Evolutionary conservation across 129 eudicot genomes (phyloP), one percentile per base, ranked within the genome.

Genomic region (Flaveria bidentis): DNA sequence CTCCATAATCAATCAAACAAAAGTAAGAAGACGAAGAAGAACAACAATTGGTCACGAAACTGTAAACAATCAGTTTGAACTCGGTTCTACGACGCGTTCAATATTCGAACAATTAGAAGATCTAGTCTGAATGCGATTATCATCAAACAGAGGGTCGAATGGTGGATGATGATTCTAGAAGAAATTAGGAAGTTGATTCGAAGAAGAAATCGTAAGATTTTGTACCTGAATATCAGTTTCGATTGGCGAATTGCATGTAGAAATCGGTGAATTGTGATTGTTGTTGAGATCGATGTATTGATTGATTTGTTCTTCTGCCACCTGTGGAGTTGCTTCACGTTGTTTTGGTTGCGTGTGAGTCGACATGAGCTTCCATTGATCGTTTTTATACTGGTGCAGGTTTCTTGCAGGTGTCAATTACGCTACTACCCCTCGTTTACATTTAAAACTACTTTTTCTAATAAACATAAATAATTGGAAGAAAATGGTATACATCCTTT

Each of bases 201-300:
- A 47, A 11, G 22, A 69, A 46, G 14, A 7, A 9, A 18, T 5
- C 18, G 12, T 73, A 22, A 22, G 60, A 41, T 41, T n/a, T 22
- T n/a, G 9, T 61, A 75, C 78, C 78, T 74, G 6, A 23, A 23
- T 60, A 23, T 45, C 46, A 62, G 78, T 42, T 74, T 44, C 23
- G 56, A 61, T 61, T 42, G 47, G 39, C 20, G 52, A 56, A 55
- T 53, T n/a, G 50, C 28, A 52, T 17, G 41, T 36, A 36, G 41
- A 36, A 36, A 61, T 61, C 13, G 47, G 52, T 30, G 66, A 39
- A 55, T 36, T 10, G 51, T 1, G 47, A 0, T 30, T 71, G 75
- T 72, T 53, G 9, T 22, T n/a, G 33, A 10, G 53, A 14, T 20
- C 5, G 26, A 55, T 44, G 10, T 1, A 2, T 7, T 12, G 30